phyloP scores from a whole-genome alignment of 495 filamentous ascomycete species.

The Lasiosphaeriaceae sp. region DNA sequence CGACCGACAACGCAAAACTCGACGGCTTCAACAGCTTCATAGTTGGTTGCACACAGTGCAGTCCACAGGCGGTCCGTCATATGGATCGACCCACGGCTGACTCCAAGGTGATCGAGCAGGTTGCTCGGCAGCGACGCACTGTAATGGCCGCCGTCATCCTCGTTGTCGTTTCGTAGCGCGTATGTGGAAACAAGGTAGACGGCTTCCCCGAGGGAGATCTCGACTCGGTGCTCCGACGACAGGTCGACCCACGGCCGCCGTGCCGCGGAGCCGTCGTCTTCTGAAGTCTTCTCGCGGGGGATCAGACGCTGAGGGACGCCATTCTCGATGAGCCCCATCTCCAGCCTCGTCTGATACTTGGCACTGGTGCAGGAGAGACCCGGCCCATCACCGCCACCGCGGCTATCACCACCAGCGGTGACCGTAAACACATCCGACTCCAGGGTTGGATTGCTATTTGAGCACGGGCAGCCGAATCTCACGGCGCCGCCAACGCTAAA shows the following conservation, averaged over 20 bases:
- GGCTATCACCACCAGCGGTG: not conserved
- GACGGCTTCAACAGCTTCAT: conserved; percentile 15
- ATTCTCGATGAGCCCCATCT: conserved; percentile 5
- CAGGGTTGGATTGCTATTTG: not conserved
- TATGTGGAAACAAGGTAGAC: conserved; percentile 12
- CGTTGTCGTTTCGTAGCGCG: conserved; percentile 1
- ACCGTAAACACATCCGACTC: conserved; percentile 2
- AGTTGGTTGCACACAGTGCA: conserved; percentile 10
- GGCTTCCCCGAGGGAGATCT: conserved; percentile 1
- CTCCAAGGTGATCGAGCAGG: conserved; percentile 10
- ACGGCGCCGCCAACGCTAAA: conserved; percentile 8
- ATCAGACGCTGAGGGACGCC: not conserved
- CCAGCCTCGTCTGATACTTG: conserved; percentile 9
- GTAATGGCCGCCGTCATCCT: not conserved
- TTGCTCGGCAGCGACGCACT: not conserved
- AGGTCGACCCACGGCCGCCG: conserved; percentile 10
- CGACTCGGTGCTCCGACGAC: conserved; percentile 7
- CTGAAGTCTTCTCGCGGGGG: not conserved
- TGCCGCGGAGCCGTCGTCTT: not conserved
- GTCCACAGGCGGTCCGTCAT: conserved; percentile 18
- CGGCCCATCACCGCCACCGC: not conserved
- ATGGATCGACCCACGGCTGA: conserved; percentile 5
- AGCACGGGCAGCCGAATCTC: conserved; percentile 15
- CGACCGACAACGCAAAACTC: conserved; percentile 16
- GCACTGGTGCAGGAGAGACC: not conserved